phyloP scores from a whole-genome alignment of 176 grass and related monocot genomes.

The Ananas comosus region DNA sequence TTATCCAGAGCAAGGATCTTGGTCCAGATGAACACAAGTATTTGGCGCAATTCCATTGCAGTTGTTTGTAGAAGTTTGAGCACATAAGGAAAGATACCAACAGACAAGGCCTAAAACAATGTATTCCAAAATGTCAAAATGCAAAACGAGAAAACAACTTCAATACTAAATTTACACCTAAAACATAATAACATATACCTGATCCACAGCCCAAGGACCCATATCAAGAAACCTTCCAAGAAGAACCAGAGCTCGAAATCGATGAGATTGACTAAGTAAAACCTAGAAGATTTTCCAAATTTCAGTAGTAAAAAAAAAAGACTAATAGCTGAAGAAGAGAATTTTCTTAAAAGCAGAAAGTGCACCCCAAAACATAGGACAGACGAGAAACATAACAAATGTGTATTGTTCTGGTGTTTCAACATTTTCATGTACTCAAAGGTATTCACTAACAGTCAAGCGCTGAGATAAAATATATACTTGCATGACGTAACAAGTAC shows the following conservation, averaged over 20 bases:
- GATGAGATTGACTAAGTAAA: constrained; percentile 91
- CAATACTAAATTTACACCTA: not conserved
- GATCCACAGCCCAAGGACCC: constrained; percentile 97
- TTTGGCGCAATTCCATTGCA: constrained; percentile 81
- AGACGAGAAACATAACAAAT: too few species aligned
- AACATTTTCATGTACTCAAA: too few species aligned
- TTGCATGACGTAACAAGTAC: too few species aligned
- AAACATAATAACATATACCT: constrained; percentile 36
- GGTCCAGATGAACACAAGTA: constrained; percentile 99
- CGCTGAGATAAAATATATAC: too few species aligned
- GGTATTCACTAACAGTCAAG: too few species aligned
- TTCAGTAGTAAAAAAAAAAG: constrained; percentile 9
- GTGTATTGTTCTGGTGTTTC: too few species aligned
- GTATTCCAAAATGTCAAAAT: not conserved
- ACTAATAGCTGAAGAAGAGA: constrained; percentile 13
- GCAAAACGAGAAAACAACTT: not conserved
- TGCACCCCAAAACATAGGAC: too few species aligned
- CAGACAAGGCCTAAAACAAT: constrained; percentile 71
- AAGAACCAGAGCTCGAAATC: constrained; percentile 89
- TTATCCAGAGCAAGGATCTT: constrained; percentile 99
- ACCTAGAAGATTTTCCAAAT: constrained; percentile 47
- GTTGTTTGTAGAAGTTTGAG: constrained; percentile 97
- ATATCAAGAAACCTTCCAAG: constrained; percentile 99
- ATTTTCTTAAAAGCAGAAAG: not conserved
- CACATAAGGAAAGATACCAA: constrained; percentile 95